Base-by-base conservation (phyloP, 192 early-diverging fungal species). In the Phycomyces blakesleeanus region DNA sequence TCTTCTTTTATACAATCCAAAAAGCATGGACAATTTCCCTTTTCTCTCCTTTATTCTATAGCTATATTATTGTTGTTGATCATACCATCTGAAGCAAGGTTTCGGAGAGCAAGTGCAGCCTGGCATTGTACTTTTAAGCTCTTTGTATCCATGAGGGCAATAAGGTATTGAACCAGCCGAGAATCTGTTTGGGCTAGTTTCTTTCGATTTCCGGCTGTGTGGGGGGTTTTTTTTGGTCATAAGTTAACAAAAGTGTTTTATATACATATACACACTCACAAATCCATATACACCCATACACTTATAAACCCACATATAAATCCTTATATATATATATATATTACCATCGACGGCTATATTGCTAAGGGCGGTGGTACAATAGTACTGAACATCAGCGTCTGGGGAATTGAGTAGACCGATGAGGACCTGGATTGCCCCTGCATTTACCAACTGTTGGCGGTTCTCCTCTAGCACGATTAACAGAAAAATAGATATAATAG, bases 311-410 rank as follows among this genome's bases (percentile, higher is more conserved):
- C n/a, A n/a, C n/a, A n/a, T n/a, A n/a, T n/a, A n/a, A n/a, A n/a
- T n/a, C n/a, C n/a, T n/a, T n/a, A n/a, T n/a, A n/a, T n/a, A n/a
- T 3, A 14, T 47, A 14, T 47, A 2, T 7, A n/a, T 47, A 47
- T 55, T 67, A 75, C 73, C 84, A 73, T 93, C 93, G 0, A 95
- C 93, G 1, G 92, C 91, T 60, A 95, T 91, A 68, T 95, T 95
- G 67, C 88, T 91, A 21, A 95, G 83, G 15, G 91, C 91, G 39
- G 93, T 95, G 26, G 89, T 90, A 51, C 86, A 91, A 55, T 94
- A 95, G 74, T 95, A 94, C 68, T 93, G 91, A 15, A 94, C 87
- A 76, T 94, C 93, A 22, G 83, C 78, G 66, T 94, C 92, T 85
- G 40, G 92, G 6, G 87, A 88, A 59, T 77, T 79, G 25, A 95